phyloP scores from a whole-genome alignment of 1,139 yeast species.

The Diutina neorugosa region DNA sequence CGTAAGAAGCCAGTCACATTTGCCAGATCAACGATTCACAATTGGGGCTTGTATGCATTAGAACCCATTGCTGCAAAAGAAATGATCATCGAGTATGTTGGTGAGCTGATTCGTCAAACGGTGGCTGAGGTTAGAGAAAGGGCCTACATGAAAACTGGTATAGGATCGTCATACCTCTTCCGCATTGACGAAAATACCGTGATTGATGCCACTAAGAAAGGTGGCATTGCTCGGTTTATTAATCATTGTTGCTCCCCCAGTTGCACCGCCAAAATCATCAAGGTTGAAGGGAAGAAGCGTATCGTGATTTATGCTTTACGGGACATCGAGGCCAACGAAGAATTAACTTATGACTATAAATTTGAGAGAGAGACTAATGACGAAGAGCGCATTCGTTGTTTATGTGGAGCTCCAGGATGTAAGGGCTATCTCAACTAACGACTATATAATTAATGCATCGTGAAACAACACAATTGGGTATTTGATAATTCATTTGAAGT shows the following conservation, averaged over 20 bases:
- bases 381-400: constrained; percentile 79
- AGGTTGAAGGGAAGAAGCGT: constrained; percentile 87
- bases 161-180: constrained; percentile 88
- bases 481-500: too few relatives aligned
- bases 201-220: constrained; percentile 93
- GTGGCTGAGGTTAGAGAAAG: constrained; percentile 90
- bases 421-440: constrained; percentile 74
- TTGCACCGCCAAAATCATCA: constrained; percentile 92
- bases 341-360: constrained; percentile 88
- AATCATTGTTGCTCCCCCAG: constrained; percentile 97
- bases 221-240: constrained; percentile 92
- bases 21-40: constrained; percentile 93
- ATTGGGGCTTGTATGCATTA: constrained; percentile 94
- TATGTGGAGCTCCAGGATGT: constrained; percentile 92
- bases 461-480: too few relatives aligned
- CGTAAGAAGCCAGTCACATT: constrained; percentile 90
- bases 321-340: constrained; percentile 84
- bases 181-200: constrained; percentile 91
- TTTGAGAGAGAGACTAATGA: constrained; percentile 88
- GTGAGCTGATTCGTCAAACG: constrained; percentile 88
- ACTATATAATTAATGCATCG: not conserved
- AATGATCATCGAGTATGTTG: constrained; percentile 98
- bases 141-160: constrained; percentile 78
- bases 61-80: constrained; percentile 92
- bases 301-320: constrained; percentile 90